These are phyloP conservation scores for Phytophthora citrophthora DNA, from an alignment of 352 stramenopile genomes.

Conservation along the genomic window DNA sequence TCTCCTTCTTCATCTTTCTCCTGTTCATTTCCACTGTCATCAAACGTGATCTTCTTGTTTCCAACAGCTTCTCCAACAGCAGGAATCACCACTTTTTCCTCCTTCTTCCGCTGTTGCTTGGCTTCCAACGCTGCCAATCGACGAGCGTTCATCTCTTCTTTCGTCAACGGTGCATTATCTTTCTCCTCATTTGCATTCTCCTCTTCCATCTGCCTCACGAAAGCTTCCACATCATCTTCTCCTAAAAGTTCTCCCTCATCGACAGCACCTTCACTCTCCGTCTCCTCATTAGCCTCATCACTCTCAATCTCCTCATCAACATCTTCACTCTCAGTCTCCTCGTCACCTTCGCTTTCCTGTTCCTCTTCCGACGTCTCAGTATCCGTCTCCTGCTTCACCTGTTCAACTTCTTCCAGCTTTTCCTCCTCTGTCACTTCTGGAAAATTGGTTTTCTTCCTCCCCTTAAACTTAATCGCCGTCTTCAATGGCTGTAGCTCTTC, in stretches of 20 bases:
- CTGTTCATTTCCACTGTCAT: constrained; percentile 69
- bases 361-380: constrained; percentile 11
- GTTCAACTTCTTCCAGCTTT: constrained; percentile 4
- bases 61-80: constrained; percentile 26
- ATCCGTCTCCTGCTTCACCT: constrained; percentile 16
- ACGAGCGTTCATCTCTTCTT: constrained; percentile 36
- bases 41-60: constrained; percentile 83
- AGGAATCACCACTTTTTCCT: constrained; percentile 36
- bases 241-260: constrained; percentile 19
- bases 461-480: constrained; percentile 21
- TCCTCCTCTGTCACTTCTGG: constrained; percentile 20
- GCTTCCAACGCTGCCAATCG: constrained; percentile 63
- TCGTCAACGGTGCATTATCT: constrained; percentile 24
- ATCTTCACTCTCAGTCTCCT: constrained; percentile 10
- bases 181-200: constrained; percentile 11
- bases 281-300: neutral
- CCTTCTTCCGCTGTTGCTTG: constrained; percentile 43
- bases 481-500: constrained; percentile 27
- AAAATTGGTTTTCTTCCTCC: constrained; percentile 32
- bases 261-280: neutral
- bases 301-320: constrained; percentile 6
- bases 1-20: constrained; percentile 36
- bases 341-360: constrained; percentile 8
- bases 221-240: constrained; percentile 45
- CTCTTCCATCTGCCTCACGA: constrained; percentile 45